Conservation (phyloP, 2,329 filamentous ascomycete genomes). For the Ceratocystis eucalypticola region DNA sequence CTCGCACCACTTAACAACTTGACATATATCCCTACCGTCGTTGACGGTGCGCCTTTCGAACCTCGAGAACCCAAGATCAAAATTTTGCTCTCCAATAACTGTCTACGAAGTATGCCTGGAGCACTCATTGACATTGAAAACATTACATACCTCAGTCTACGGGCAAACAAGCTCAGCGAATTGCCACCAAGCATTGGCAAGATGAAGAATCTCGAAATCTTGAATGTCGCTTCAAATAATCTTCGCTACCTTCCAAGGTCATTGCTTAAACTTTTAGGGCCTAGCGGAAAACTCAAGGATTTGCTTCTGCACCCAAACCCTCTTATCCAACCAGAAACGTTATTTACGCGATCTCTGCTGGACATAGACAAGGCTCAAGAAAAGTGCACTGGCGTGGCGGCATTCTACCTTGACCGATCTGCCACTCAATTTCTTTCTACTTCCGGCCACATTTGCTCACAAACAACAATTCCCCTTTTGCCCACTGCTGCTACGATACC, state of each 20-base stretch:
- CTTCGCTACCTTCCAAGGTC: slow-evolving; percentile 50
- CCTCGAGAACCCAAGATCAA: slow-evolving; percentile 45
- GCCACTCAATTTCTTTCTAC: slow-evolving; percentile 15
- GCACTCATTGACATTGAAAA: slow-evolving; percentile 48
- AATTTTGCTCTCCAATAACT: slow-evolving; percentile 49
- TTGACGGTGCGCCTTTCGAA: slow-evolving; percentile 45
- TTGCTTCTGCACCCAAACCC: slow-evolving; percentile 51
- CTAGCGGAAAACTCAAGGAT: slow-evolving; percentile 33
- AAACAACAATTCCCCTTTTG: slow-evolving; percentile 6
- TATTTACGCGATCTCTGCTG: slow-evolving; percentile 17
- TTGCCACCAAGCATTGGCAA: slow-evolving; percentile 47
- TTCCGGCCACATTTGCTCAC: slow-evolving; percentile 10
- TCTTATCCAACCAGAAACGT: slow-evolving; percentile 34
- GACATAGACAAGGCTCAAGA: slow-evolving; percentile 12
- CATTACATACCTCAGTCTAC: slow-evolving; percentile 51
- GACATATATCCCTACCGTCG: slow-evolving; percentile 39
- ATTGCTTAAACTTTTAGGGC: slow-evolving; percentile 42
- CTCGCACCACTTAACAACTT: slow-evolving; percentile 44
- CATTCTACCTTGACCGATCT: slow-evolving; percentile 18
- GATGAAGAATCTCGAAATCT: slow-evolving; percentile 43
- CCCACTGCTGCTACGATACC: slow-evolving; percentile 5
- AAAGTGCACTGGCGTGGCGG: slow-evolving; percentile 15
- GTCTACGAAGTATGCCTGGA: slow-evolving; percentile 41
- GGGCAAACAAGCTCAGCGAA: slow-evolving; percentile 47
- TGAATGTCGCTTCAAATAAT: slow-evolving; percentile 54